Conservation (phyloP, 140 eudicot species). For the Flaveria floridana region DNA sequence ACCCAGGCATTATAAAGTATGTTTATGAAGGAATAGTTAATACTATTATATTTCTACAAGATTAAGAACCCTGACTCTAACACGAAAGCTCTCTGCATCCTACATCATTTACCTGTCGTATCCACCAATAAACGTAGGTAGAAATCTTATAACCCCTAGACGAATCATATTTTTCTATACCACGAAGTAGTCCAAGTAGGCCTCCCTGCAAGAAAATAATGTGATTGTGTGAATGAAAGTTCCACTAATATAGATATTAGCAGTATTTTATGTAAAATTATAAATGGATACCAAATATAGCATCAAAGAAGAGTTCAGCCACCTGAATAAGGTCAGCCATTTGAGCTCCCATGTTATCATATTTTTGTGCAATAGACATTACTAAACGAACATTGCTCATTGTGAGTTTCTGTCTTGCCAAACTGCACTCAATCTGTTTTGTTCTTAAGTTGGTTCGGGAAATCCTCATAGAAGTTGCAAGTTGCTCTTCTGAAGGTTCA, state of each 20-base stretch:
- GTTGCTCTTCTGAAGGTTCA: conserved; percentile 88
- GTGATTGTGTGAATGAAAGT: neutral
- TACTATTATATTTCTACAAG: neutral
- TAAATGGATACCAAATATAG: conserved; percentile 1
- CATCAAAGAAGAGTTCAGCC: conserved; percentile 6
- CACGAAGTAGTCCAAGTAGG: conserved; percentile 78
- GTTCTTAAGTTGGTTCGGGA: conserved; percentile 52
- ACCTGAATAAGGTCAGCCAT: conserved; percentile 96
- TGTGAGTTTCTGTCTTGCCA: conserved; percentile 83
- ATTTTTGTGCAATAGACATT: conserved; percentile 84
- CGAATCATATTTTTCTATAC: conserved; percentile 87
- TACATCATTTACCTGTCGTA: conserved; percentile 64
- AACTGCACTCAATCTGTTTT: conserved; percentile 58
- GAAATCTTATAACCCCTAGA: conserved; percentile 86
- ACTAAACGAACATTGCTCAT: conserved; percentile 90
- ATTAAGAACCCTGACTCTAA: conserved; percentile 5
- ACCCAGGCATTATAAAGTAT: conserved; percentile 50
- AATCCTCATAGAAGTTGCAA: conserved; percentile 65
- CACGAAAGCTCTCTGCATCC: neutral
- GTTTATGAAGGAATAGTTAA: neutral
- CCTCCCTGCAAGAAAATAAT: conserved; percentile 62
- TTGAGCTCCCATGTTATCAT: conserved; percentile 92
- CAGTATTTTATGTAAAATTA: neutral
- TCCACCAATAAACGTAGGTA: conserved; percentile 98
- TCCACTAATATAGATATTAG: neutral